These are phyloP conservation scores for Leccinum obscurum DNA, from an alignment of 768 basidiomycete species.

Conservation along the genomic window DNA sequence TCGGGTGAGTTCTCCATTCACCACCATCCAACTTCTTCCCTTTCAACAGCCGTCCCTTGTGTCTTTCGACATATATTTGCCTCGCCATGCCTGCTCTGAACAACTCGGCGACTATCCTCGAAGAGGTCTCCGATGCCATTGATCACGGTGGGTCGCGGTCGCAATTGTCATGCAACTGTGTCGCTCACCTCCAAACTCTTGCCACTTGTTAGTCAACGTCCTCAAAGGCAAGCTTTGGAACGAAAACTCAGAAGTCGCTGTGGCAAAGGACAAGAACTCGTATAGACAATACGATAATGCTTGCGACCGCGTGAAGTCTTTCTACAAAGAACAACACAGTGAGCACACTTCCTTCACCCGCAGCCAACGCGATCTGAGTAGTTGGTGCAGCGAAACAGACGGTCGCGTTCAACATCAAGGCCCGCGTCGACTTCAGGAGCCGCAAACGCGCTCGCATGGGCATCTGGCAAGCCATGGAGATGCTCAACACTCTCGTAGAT, in stretches of 20 bases:
- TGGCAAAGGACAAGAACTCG: constrained; percentile 57
- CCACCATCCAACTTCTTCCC: constrained; percentile 4
- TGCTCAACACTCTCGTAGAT: constrained; percentile 84
- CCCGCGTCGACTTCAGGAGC: constrained; percentile 72
- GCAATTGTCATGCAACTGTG: not conserved
- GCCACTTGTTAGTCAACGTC: constrained; percentile 55
- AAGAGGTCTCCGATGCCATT: constrained; percentile 47
- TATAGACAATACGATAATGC: constrained; percentile 77
- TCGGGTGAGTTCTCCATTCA: not conserved
- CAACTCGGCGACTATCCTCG: constrained; percentile 36
- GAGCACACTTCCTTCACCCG: not conserved
- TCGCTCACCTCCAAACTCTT: not conserved
- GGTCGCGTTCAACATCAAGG: constrained; percentile 77
- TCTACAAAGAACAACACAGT: constrained; percentile 83
- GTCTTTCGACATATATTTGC: not conserved
- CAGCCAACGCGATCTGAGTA: not conserved
- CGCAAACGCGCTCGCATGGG: constrained; percentile 73
- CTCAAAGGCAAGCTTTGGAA: constrained; percentile 64
- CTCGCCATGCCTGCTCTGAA: constrained; percentile 28
- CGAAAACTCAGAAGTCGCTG: constrained; percentile 56
- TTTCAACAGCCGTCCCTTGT: not conserved
- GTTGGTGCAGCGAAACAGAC: constrained; percentile 74
- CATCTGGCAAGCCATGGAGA: constrained; percentile 85
- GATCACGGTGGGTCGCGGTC: constrained; percentile 42
- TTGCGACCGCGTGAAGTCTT: constrained; percentile 74